These are phyloP conservation scores for Calcarisporium arbuscula DNA, from an alignment of 2,329 filamentous ascomycete genomes.

Conservation along the genomic window DNA sequence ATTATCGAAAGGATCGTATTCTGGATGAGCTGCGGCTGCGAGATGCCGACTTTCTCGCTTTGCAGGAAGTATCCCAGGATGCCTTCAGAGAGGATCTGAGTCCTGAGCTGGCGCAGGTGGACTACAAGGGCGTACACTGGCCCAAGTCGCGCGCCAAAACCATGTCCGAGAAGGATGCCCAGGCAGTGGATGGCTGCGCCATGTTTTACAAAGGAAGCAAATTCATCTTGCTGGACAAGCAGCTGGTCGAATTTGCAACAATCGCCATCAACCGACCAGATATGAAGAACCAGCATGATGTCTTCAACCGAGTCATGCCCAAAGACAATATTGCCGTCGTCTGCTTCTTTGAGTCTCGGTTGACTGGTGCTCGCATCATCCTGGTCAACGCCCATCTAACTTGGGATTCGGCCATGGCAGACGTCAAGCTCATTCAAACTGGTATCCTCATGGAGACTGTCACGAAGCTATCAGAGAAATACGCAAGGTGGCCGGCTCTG, in stretches of 20 bases:
- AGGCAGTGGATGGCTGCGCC: constrained; percentile 89
- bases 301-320: constrained; percentile 98
- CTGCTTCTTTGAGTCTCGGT: constrained; percentile 85
- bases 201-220: constrained; percentile 96
- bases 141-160: constrained; percentile 85
- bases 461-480: constrained; percentile 78
- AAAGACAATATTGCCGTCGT: constrained; percentile 95
- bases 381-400: constrained; percentile 91
- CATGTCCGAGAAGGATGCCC: constrained; percentile 84
- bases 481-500: constrained; percentile 69
- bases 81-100: constrained; percentile 89
- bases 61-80: constrained; percentile 90
- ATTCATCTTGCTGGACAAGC: constrained; percentile 89
- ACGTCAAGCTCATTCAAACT: constrained; percentile 95
- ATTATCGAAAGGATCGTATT: constrained; percentile 76
- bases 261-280: constrained; percentile 91
- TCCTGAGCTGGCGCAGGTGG: constrained; percentile 74
- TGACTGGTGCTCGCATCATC: constrained; percentile 85
- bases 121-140: constrained; percentile 93
- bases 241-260: constrained; percentile 84
- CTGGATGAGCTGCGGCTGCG: constrained; percentile 73
- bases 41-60: constrained; percentile 81
- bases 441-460: constrained; percentile 93
- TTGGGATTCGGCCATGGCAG: constrained; percentile 85
- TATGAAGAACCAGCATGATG: constrained; percentile 95